Evolutionary conservation across 1,284 basidiomycete species (phyloP).

Genomic region (Gastroboletus turbinatus): DNA sequence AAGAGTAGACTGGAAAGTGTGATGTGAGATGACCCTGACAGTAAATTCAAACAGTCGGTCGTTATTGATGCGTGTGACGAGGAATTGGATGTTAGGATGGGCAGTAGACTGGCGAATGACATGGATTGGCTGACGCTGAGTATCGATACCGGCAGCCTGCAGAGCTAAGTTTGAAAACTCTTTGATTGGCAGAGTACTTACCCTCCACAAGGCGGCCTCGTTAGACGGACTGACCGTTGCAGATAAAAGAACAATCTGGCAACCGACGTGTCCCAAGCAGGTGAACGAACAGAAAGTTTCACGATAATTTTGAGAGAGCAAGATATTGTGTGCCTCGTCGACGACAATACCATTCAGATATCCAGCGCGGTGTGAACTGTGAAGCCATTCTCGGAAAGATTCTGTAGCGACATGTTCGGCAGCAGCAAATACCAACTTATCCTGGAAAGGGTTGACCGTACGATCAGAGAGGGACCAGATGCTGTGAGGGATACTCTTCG

Average conservation of each 20-base stretch:
- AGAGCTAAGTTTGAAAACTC: no score
- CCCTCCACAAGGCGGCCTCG: background rate
- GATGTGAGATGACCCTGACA: background rate
- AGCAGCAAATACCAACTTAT: background rate
- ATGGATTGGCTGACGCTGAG: background rate
- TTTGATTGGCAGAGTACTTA: no score
- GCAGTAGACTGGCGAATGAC: accelerated
- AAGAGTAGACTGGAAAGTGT: background rate
- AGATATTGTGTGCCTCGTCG: background rate
- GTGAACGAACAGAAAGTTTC: background rate
- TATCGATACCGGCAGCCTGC: no score
- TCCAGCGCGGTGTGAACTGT: accelerated
- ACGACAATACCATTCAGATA: background rate
- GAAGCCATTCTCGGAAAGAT: background rate
- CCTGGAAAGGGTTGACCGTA: background rate
- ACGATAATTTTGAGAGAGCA: background rate
- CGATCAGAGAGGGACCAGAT: background rate
- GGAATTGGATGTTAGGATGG: background rate
- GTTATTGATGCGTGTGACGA: background rate
- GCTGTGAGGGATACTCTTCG: background rate
- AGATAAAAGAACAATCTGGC: background rate
- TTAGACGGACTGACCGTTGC: background rate
- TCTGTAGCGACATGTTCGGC: background rate
- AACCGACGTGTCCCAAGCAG: background rate
- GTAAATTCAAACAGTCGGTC: no score